phyloP scores from a whole-genome alignment of 202 grass and related monocot species.

The Miscanthus sacchariflorus region DNA sequence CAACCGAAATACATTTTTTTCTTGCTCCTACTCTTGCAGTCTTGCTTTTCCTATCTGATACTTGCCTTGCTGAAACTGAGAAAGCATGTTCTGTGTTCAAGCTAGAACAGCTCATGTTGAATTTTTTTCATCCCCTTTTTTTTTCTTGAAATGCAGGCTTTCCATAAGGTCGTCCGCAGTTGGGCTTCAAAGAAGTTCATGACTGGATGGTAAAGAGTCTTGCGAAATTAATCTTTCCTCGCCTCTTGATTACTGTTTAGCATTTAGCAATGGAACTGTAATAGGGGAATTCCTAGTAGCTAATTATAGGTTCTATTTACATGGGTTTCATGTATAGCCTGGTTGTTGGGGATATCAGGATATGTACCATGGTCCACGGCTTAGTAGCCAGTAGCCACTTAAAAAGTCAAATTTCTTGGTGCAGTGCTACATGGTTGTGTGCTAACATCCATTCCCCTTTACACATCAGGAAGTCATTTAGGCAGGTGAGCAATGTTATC shows the following conservation, averaged over 20 bases:
- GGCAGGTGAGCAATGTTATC: not conserved
- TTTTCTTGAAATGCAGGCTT: constrained; percentile 63
- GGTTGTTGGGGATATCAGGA: not conserved
- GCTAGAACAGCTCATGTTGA: constrained; percentile 28
- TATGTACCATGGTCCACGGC: not conserved
- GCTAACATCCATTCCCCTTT: constrained; percentile 7
- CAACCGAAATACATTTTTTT: not conserved
- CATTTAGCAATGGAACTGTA: constrained; percentile 7
- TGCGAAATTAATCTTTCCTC: not conserved
- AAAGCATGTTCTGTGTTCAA: constrained; percentile 4
- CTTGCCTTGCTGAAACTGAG: constrained; percentile 33
- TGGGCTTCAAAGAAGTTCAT: constrained; percentile 95
- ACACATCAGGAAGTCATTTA: not conserved
- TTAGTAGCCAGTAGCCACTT: constrained; percentile 3
- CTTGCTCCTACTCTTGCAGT: constrained; percentile 3
- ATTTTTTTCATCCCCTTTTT: not conserved
- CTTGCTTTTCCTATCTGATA: constrained; percentile 19
- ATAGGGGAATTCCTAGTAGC: not conserved
- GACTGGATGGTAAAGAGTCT: constrained; percentile 75
- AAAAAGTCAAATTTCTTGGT: not conserved
- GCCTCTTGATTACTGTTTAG: not conserved
- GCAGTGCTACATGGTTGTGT: not conserved
- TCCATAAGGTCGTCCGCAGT: constrained; percentile 83
- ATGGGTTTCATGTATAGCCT: not conserved
- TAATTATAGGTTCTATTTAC: not conserved